phyloP scores from a whole-genome alignment of 306 rosid species.

The Prinsepia uniflora region DNA sequence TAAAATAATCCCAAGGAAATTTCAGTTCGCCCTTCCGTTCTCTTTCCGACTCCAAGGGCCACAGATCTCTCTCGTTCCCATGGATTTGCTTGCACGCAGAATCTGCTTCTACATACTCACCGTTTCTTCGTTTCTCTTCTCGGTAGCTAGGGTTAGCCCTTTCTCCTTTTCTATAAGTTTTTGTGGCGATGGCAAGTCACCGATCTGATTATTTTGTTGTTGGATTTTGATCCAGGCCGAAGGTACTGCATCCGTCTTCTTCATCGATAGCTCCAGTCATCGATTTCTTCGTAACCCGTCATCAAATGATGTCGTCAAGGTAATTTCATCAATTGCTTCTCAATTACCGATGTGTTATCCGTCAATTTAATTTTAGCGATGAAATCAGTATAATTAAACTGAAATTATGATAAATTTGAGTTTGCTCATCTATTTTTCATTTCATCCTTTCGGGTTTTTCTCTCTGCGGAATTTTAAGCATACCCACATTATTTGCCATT shows the following conservation, averaged over 20 bases:
- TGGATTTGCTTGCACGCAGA: slow-evolving; percentile 8
- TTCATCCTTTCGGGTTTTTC: background rate
- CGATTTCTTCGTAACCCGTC: slow-evolving; percentile 38
- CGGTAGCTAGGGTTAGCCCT: slow-evolving; percentile 36
- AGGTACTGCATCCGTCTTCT: slow-evolving; percentile 32
- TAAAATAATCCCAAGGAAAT: slow-evolving; percentile 6
- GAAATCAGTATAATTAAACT: background rate
- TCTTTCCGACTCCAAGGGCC: slow-evolving; percentile 2
- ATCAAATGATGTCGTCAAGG: slow-evolving; percentile 41
- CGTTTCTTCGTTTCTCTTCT: slow-evolving; percentile 30
- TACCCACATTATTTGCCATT: background rate
- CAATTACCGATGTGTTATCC: background rate
- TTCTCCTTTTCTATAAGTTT: background rate
- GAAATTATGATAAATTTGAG: background rate
- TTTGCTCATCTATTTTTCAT: background rate
- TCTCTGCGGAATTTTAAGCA: background rate
- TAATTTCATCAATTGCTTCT: slow-evolving; percentile 10
- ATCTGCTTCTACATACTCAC: slow-evolving; percentile 23
- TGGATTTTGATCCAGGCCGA: slow-evolving; percentile 38
- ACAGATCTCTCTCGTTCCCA: slow-evolving; percentile 9
- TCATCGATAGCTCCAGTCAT: slow-evolving; percentile 41
- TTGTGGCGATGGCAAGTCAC: background rate
- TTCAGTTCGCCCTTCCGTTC: background rate
- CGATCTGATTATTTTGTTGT: slow-evolving; percentile 38
- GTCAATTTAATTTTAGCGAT: background rate